Conservation (phyloP, 202 grass and related monocot genomes). For the Dendrocalamus latiflorus region DNA sequence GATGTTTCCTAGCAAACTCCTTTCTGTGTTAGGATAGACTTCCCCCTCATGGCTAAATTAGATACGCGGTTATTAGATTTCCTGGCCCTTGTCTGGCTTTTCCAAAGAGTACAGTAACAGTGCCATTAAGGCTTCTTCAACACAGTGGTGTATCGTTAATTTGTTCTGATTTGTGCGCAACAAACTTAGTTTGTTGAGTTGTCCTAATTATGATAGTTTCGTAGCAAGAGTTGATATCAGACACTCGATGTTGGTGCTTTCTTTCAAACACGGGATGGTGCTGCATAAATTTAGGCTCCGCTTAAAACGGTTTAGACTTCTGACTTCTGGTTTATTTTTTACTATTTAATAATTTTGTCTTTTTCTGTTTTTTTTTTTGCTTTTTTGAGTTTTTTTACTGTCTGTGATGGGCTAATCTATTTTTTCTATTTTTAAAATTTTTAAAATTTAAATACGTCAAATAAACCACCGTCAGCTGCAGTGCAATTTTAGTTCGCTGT, state of each 20-base stretch:
- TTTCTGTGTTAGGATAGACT: not conserved
- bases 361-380: too few relatives aligned
- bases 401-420: too few relatives aligned
- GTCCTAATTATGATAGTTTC: not conserved
- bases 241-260: too few relatives aligned
- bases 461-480: too few relatives aligned
- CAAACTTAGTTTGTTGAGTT: not conserved
- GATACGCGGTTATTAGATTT: not conserved
- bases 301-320: too few relatives aligned
- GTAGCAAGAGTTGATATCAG: not conserved
- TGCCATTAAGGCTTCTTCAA: not conserved
- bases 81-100: not conserved
- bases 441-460: too few relatives aligned
- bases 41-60: not conserved
- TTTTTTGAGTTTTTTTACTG: too few relatives aligned
- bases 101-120: not conserved
- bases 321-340: too few relatives aligned
- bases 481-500: accelerated
- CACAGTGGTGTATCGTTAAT: not conserved
- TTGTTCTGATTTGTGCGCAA: not conserved
- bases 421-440: too few relatives aligned
- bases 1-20: not conserved
- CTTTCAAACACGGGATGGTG: not conserved
- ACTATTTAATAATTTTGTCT: too few relatives aligned
- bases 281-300: not conserved